These are phyloP conservation scores for Coleophoma cylindrospora DNA, from an alignment of 2,329 filamentous ascomycete genomes.

Conservation along the genomic window DNA sequence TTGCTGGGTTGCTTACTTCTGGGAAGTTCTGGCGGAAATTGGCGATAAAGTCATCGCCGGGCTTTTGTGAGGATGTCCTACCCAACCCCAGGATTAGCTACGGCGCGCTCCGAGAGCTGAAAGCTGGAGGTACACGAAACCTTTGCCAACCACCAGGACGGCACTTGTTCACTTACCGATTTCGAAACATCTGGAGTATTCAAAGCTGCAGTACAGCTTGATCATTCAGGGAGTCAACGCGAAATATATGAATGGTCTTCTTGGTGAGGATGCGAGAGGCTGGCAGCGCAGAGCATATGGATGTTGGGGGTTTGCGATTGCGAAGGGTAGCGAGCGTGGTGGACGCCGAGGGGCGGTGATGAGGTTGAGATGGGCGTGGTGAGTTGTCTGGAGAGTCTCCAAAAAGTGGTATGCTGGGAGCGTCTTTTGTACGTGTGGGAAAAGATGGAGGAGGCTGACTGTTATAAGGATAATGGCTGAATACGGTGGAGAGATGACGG, in stretches of 20 bases:
- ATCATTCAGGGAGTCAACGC: constrained; percentile 7
- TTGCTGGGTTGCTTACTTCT: constrained; percentile 54
- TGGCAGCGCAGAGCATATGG: background rate
- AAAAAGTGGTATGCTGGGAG: background rate
- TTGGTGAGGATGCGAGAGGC: background rate
- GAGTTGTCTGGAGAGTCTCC: background rate
- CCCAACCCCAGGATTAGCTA: constrained; percentile 28
- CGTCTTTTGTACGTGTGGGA: background rate
- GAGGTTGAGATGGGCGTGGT: background rate
- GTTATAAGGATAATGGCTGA: constrained; percentile 1
- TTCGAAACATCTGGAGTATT: constrained; percentile 28
- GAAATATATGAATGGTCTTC: background rate
- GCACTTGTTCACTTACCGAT: constrained; percentile 20
- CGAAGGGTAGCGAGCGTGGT: background rate
- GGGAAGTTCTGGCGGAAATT: constrained; percentile 82
- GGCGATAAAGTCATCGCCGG: constrained; percentile 76
- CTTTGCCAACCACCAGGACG: background rate
- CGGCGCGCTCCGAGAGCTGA: too few species aligned
- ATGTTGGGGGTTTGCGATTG: background rate
- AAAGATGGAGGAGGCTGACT: constrained; percentile 1
- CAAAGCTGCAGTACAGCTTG: constrained; percentile 13
- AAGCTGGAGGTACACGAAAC: background rate
- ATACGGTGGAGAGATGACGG: background rate
- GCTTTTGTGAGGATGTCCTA: constrained; percentile 69
- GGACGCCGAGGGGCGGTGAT: background rate